phyloP scores from a whole-genome alignment of 192 early-diverging fungal genomes.

The Coemansia sp. region DNA sequence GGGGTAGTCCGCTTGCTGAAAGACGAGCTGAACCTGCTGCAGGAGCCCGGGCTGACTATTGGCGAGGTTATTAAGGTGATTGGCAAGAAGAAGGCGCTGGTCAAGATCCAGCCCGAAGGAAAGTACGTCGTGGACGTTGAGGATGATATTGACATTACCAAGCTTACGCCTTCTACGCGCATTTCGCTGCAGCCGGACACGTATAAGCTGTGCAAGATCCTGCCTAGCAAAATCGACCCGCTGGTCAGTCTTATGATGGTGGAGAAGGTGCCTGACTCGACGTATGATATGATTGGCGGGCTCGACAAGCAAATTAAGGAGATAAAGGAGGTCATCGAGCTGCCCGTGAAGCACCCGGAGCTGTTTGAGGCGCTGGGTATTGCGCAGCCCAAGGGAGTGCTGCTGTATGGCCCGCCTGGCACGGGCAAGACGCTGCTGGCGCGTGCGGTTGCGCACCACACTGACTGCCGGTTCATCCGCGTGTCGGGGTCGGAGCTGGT shows the following conservation, averaged over 20 bases:
- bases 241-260: constrained; percentile 99
- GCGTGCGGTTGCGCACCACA: constrained; percentile 90
- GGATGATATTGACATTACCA: constrained; percentile 85
- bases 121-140: constrained; percentile 97
- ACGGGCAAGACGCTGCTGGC: constrained; percentile 87
- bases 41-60: constrained; percentile 94
- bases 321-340: constrained; percentile 99
- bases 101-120: constrained; percentile 94
- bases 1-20: constrained; percentile 86
- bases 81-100: constrained; percentile 93
- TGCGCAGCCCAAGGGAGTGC: constrained; percentile 97
- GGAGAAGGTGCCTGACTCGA: constrained; percentile 99
- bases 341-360: constrained; percentile 99
- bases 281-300: constrained; percentile 99
- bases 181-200: constrained; percentile 92
- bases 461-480: constrained; percentile 88
- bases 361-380: constrained; percentile 97
- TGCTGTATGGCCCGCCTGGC: constrained; percentile 87
- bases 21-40: constrained; percentile 94
- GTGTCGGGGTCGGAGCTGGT: constrained; percentile 89
- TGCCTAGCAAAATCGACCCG: constrained; percentile 99
- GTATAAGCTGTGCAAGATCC: constrained; percentile 89
- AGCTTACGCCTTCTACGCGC: constrained; percentile 88
- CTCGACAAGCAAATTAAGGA: constrained; percentile 99
- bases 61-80: constrained; percentile 98